Evolutionary conservation across 495 filamentous ascomycete genomes (phyloP).

Genomic region (Penicillium argentinense): DNA sequence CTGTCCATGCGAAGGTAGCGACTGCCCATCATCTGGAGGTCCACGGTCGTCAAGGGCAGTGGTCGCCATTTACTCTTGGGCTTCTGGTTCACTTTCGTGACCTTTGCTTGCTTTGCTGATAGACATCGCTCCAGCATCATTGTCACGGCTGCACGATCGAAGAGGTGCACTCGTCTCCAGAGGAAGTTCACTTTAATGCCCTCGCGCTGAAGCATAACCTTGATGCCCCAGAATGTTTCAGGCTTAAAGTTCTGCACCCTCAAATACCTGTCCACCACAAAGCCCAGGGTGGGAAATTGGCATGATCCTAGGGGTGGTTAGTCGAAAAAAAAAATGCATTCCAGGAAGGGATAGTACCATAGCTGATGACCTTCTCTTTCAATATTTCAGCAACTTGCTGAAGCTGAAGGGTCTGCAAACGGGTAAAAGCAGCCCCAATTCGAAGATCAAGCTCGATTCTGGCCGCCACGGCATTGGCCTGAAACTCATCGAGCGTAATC

Average conservation of each 20-base stretch:
- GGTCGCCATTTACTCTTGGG: conserved; percentile 94
- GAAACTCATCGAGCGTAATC: conserved; percentile 75
- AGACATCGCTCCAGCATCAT: conserved; percentile 87
- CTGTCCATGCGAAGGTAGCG: conserved; percentile 81
- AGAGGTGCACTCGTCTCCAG: conserved; percentile 81
- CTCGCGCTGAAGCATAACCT: conserved; percentile 75
- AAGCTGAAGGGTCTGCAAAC: conserved; percentile 77
- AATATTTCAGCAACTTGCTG: conserved; percentile 63
- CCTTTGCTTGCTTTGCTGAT: conserved; percentile 69
- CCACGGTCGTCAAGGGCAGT: conserved; percentile 92
- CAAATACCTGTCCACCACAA: conserved; percentile 95
- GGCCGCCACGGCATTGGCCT: conserved; percentile 84
- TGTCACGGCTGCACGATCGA: conserved; percentile 79
- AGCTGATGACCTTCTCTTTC: conserved; percentile 70
- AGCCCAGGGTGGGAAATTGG: conserved; percentile 95
- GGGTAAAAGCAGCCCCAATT: conserved; percentile 88
- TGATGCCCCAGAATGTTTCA: conserved; percentile 90
- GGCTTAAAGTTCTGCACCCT: conserved; percentile 90
- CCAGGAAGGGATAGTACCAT: conserved; percentile 55
- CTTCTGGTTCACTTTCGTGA: conserved; percentile 81
- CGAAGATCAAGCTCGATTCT: conserved; percentile 91
- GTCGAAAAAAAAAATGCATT: background rate
- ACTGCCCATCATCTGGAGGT: conserved; percentile 95
- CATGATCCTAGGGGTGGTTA: conserved; percentile 70
- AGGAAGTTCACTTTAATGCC: conserved; percentile 78